phyloP scores from a whole-genome alignment of 495 filamentous ascomycete species.

The Lentithecium fluviatile region DNA sequence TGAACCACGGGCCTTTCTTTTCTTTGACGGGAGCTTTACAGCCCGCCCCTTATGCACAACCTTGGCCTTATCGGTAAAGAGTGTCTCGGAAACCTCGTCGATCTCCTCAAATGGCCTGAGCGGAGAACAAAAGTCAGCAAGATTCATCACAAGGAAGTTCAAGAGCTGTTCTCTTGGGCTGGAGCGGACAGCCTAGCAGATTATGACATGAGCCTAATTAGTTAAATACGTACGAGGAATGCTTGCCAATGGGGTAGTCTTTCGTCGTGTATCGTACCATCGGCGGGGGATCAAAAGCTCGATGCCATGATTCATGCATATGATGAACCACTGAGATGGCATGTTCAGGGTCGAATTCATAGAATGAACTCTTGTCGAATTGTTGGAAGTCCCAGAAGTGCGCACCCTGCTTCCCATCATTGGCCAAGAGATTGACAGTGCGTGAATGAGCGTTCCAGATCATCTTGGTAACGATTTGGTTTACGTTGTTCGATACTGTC shows the following conservation, averaged over 20 bases:
- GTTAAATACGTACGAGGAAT: too few species aligned
- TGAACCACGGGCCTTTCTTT: neutral
- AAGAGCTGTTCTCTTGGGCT: too few species aligned
- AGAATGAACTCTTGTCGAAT: neutral
- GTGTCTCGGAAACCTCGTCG: neutral
- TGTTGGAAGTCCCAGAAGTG: constrained; percentile 12
- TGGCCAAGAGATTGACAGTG: constrained; percentile 8
- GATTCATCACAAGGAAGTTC: too few species aligned
- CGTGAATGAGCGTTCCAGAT: constrained; percentile 13
- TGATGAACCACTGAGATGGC: neutral
- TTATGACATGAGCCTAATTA: too few species aligned
- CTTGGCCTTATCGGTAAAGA: neutral
- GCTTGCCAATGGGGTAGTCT: constrained; percentile 11
- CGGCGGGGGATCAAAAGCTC: neutral
- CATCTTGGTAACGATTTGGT: constrained; percentile 11
- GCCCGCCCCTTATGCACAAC: neutral
- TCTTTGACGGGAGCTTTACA: neutral
- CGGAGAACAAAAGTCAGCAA: too few species aligned
- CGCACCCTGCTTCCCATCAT: neutral
- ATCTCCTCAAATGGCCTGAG: constrained; percentile 14
- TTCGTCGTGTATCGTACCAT: constrained; percentile 9
- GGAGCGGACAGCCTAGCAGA: too few species aligned
- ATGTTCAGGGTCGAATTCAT: constrained; percentile 6
- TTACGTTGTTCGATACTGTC: neutral
- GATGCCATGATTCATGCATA: constrained; percentile 21